These are phyloP conservation scores for Phytophthora tentaculata DNA, from an alignment of 352 stramenopile genomes.

Conservation along the genomic window DNA sequence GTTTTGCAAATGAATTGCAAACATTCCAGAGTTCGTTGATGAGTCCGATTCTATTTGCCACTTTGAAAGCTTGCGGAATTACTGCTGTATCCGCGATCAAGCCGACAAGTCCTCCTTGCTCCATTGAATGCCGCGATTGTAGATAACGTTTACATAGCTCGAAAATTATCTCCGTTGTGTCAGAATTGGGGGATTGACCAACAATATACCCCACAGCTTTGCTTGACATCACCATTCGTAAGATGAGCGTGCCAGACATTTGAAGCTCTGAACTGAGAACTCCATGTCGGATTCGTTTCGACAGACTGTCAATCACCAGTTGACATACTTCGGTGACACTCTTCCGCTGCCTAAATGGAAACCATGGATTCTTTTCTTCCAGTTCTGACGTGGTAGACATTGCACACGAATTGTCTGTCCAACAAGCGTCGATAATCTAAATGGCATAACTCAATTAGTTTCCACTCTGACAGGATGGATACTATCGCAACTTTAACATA, in stretches of 20 bases:
- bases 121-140: not conserved
- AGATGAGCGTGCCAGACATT: constrained; percentile 7
- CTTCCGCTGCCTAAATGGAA: constrained; percentile 51
- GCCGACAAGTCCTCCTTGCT: constrained; percentile 6
- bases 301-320: constrained; percentile 33
- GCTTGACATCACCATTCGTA: constrained; percentile 24
- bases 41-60: constrained; percentile 15
- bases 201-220: constrained; percentile 2
- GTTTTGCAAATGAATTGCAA: not conserved
- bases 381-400: not conserved
- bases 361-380: constrained; percentile 39
- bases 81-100: constrained; percentile 4
- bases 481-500: constrained; percentile 3
- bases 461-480: not conserved
- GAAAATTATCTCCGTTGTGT: constrained; percentile 11
- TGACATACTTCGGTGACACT: constrained; percentile 13
- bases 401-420: not conserved
- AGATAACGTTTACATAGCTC: constrained; percentile 20
- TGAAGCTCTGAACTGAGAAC: not conserved
- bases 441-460: not conserved
- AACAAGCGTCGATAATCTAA: constrained; percentile 26
- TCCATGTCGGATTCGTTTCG: constrained; percentile 5
- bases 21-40: constrained; percentile 14
- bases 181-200: not conserved
- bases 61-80: constrained; percentile 6